These are phyloP conservation scores for Phytophthora nicotianae DNA, from an alignment of 352 stramenopile species.

Conservation along the genomic window DNA sequence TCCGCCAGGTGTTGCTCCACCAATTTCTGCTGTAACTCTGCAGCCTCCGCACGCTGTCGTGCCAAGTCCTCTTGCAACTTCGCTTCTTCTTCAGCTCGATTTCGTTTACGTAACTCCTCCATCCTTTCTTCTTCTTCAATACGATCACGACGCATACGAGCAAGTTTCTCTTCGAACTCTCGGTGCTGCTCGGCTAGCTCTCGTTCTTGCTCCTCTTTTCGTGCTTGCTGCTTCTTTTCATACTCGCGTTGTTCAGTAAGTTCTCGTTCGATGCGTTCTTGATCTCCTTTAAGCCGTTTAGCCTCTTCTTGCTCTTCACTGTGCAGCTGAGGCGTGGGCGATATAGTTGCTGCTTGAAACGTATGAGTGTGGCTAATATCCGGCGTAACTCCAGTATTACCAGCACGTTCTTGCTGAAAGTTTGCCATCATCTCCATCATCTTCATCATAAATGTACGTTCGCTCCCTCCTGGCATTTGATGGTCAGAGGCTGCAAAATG, in stretches of 20 bases:
- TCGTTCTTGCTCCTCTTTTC: constrained; percentile 43
- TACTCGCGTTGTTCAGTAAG: constrained; percentile 57
- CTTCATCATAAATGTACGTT: constrained; percentile 56
- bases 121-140: constrained; percentile 46
- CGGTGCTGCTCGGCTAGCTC: constrained; percentile 42
- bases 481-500: neutral
- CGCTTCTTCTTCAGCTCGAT: constrained; percentile 38
- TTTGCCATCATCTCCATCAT: constrained; percentile 76
- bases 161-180: constrained; percentile 55
- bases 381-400: neutral
- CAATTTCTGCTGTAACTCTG: constrained; percentile 35
- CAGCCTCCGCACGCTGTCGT: constrained; percentile 38
- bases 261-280: constrained; percentile 49
- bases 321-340: neutral
- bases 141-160: constrained; percentile 35
- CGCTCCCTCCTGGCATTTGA: constrained; percentile 16
- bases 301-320: constrained; percentile 52
- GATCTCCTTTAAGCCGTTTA: constrained; percentile 42
- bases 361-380: neutral
- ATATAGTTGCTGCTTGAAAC: neutral
- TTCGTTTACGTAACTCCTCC: constrained; percentile 30
- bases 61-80: constrained; percentile 40
- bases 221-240: constrained; percentile 43
- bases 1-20: constrained; percentile 25
- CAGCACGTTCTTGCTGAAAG: constrained; percentile 12